Evolutionary conservation across 73 alveolate genomes (phyloP).

Genomic region (Blepharisma stoltei): DNA sequence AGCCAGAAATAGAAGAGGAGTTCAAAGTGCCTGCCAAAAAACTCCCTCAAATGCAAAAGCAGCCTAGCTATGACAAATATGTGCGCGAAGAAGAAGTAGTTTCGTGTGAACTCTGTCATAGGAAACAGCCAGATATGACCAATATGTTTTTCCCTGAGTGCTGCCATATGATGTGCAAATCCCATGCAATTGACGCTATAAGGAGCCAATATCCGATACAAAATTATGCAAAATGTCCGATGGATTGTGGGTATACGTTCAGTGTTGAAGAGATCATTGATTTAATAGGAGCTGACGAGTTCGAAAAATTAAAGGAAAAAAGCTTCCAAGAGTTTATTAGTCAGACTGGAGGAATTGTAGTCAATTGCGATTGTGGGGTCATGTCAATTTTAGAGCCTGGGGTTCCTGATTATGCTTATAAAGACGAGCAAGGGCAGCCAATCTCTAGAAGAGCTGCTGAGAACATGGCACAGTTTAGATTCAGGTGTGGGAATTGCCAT

Average conservation of each 20-base stretch:
- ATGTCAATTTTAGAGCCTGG: slow-evolving; percentile 47
- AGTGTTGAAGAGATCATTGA: background rate
- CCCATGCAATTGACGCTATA: background rate
- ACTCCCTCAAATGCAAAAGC: background rate
- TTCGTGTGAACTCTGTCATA: background rate
- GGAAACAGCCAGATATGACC: background rate
- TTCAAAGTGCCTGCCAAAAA: background rate
- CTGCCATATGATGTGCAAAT: slow-evolving; percentile 3
- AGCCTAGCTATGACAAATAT: background rate
- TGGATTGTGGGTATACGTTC: background rate
- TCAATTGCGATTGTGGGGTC: slow-evolving; percentile 7
- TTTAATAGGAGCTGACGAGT: background rate
- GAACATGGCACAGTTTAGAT: slow-evolving; percentile 75
- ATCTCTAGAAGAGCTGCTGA: slow-evolving; percentile 44
- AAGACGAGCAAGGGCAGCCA: slow-evolving; percentile 36
- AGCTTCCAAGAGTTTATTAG: background rate
- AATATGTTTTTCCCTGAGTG: background rate
- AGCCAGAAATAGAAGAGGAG: background rate
- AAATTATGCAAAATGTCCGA: background rate
- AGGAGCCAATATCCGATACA: background rate
- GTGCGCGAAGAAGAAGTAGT: background rate
- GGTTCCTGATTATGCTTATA: slow-evolving; percentile 39
- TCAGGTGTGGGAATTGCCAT: slow-evolving; percentile 57
- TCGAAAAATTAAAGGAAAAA: background rate
- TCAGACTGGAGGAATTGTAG: background rate